These are phyloP conservation scores for Populus trichocarpa DNA, from an alignment of 441 rosid genomes.

Conservation along the genomic window DNA sequence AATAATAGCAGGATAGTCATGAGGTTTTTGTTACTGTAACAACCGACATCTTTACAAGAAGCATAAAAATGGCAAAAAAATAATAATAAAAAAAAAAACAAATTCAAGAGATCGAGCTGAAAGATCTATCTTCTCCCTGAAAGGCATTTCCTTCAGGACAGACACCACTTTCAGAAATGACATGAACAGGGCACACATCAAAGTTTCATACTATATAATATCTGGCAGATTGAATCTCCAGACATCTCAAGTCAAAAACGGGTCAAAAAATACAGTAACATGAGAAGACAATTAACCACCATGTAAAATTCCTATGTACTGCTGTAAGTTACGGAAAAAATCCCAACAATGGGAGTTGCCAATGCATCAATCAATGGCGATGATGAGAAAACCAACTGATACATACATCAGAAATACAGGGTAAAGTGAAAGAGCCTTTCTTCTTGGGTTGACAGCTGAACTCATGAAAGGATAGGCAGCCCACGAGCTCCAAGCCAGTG, in stretches of 20 bases:
- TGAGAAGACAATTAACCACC: conserved; percentile 10
- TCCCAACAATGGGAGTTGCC: conserved; percentile 10
- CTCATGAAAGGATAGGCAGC: conserved; percentile 99
- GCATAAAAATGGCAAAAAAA: background rate
- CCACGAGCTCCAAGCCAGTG: conserved; percentile 98
- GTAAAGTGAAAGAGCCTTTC: conserved; percentile 92
- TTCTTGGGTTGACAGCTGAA: conserved; percentile 76
- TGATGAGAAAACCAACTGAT: conserved; percentile 86
- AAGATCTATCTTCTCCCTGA: background rate
- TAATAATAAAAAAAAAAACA: too few species aligned
- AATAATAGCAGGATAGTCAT: background rate
- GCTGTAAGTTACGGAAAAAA: conserved; percentile 7
- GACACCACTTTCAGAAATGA: background rate
- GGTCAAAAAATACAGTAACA: conserved; percentile 13
- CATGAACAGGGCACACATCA: background rate
- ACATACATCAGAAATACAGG: conserved; percentile 93
- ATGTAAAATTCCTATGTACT: conserved; percentile 28
- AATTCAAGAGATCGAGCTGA: background rate
- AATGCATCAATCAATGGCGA: conserved; percentile 61
- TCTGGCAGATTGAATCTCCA: conserved; percentile 15
- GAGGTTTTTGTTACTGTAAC: background rate
- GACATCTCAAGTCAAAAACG: conserved; percentile 9
- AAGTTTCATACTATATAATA: conserved; percentile 26
- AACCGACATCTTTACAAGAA: background rate
- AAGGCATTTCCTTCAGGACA: background rate